Evolutionary conservation across 257 asterid genomes (phyloP).

Genomic region (Lantana camara): DNA sequence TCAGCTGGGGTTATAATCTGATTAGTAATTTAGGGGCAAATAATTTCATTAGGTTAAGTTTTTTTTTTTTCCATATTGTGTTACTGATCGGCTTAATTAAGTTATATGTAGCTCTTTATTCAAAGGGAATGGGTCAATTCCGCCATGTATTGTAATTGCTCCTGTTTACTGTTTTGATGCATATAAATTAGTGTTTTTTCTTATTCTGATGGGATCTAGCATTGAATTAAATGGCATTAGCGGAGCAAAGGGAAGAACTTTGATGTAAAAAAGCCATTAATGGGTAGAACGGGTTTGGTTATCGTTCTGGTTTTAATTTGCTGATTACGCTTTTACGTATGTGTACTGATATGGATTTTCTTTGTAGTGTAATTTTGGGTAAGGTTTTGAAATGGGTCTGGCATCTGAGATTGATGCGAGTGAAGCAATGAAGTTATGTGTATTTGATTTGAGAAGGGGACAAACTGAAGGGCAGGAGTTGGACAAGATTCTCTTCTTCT

Average conservation of each 20-base stretch:
- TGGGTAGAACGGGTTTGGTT: slow-evolving; percentile 6
- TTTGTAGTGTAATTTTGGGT: slow-evolving; percentile 24
- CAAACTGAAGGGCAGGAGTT: slow-evolving; percentile 96
- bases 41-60: background rate
- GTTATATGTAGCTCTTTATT: background rate
- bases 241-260: background rate
- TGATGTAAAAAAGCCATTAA: background rate
- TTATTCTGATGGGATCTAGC: background rate
- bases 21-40: background rate
- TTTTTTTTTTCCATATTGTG: background rate
- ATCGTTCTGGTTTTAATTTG: background rate
- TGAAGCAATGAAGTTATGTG: slow-evolving; percentile 75
- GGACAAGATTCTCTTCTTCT: slow-evolving; percentile 92
- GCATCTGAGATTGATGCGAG: slow-evolving; percentile 54
- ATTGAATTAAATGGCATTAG: background rate
- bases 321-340: background rate
- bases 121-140: background rate
- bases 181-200: background rate
- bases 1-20: background rate
- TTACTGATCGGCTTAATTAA: background rate
- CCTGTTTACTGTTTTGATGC: background rate
- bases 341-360: slow-evolving; percentile 14
- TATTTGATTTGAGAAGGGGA: slow-evolving; percentile 95
- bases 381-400: slow-evolving; percentile 51
- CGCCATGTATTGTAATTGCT: background rate